Base-by-base conservation (phyloP, 768 basidiomycete genomes). In the Kwoniella dendrophila region DNA sequence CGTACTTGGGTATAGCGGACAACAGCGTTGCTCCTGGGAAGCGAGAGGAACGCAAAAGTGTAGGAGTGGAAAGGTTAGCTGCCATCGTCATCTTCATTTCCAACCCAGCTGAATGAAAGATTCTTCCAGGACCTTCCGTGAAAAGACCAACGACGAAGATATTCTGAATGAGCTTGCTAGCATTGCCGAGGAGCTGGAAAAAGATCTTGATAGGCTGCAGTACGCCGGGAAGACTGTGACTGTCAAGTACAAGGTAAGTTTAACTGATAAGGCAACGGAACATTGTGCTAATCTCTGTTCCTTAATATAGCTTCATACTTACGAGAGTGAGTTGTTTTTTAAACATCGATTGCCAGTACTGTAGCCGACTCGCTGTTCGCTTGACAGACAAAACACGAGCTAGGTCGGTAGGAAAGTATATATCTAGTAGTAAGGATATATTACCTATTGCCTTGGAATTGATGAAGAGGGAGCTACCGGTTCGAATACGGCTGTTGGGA, bases 191-290 rank as follows among this genome's bases (percentile, higher is more conserved):
- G 89, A 92, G 69, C 85, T 99, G 12, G 89, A 86, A 71, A 83
- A 83, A 43, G 93, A 96, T 73, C 87, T 97, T 85, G 80, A 82
- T 27, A 78, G 83, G n/a, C 83, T 83, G 45, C 88, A 90, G 30
- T 99, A 92, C 87, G 84, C 86, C 6, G 95, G 92, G 7, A 86
- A 88, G 67, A 96, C 92, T 0, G 83, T 98, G 32, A 95, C 91
- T 0, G 83, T 98, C 51, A 96, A 95, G 77, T 93, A 88, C 77
- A 99, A 99, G 66, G 77, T 78, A 47, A 59, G 75, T 47, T 29
- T 1, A 2, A 7, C 20, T 32, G 5, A 24, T 27, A 2, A 18
- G 24, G 10, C 5, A 16, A 24, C 38, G 8, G 53, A 43, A 47
- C n/a, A 48, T 60, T 34, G 24, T 24, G 20, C 24, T 41, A 61